A percentile compares a stretch with the other conserved stretches of the same genome.
Evolutionary conservation across 225 moss, liverwort and hornwort genomes (phyloP).

Genomic region (Marchantia polymorpha): DNA sequence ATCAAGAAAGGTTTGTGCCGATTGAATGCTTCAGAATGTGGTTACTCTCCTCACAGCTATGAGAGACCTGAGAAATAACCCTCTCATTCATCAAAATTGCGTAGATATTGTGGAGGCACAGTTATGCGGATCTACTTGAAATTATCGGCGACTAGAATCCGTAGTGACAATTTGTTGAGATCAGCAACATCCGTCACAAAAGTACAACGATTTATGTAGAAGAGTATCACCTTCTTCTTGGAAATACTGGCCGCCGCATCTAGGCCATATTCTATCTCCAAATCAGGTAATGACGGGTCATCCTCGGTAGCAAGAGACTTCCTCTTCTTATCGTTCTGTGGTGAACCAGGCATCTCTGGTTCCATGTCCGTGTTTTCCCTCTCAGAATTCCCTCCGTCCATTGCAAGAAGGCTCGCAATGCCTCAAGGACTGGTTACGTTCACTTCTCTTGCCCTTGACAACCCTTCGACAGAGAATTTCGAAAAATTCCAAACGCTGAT

Average conservation of each 20-base stretch:
- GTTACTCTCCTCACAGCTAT: too few species aligned
- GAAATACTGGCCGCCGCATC: background rate
- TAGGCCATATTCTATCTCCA: background rate
- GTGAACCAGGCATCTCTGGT: background rate
- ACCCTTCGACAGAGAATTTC: too few species aligned
- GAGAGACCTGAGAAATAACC: too few species aligned
- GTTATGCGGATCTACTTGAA: too few species aligned
- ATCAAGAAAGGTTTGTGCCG: background rate
- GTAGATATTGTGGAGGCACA: too few species aligned
- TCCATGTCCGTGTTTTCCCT: constrained; percentile 18
- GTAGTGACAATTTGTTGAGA: background rate
- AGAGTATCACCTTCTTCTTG: constrained; percentile 8
- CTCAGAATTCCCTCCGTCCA: background rate
- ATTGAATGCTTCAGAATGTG: too few species aligned
- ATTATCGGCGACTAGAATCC: background rate
- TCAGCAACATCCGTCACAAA: background rate
- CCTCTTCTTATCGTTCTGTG: constrained; percentile 19
- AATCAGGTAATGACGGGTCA: background rate
- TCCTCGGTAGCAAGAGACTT: background rate
- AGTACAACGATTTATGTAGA: background rate
- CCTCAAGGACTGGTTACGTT: background rate
- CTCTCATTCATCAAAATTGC: too few species aligned
- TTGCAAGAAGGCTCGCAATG: background rate
- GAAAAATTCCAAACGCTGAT: too few species aligned
- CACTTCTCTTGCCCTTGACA: too few species aligned